Base-by-base conservation (phyloP, 192 early-diverging fungal genomes). In the Coemansia erecta region DNA sequence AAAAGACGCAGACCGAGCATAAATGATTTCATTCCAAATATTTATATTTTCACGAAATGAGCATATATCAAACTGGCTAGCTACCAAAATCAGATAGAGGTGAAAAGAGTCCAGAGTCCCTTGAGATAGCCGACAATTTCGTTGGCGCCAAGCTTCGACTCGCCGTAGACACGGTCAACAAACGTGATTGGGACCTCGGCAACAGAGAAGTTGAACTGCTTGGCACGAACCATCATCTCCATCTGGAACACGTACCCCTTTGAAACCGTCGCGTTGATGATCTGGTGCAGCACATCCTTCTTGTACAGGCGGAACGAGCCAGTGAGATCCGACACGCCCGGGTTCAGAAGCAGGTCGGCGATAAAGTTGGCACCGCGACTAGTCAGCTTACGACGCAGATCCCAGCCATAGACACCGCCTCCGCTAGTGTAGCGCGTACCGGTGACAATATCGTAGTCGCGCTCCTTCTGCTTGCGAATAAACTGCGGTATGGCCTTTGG, bases 201-300 rank as follows among this genome's bases (percentile, higher is more conserved):
- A 55, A 98, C 90, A 6, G 85, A 73, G 59, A 75, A 96, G 60
- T 87, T 83, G 63, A 96, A 85, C 73, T 97, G 93, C 61, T 94
- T 83, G 48, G 96, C 96, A 22, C 94, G 89, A 11, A 98, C 91
- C 88, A 98, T 98, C 92, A 98, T 97, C 70, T 98, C 96, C 94
- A 97, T 97, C 77, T 98, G 96, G 83, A 98, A 98, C 21, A 97
- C 94, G 64, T 98, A 98, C 12, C 96, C 96, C 76, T 97, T 97
- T 50, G 94, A 93, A 35, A 95, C 85, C 8, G 91, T 94, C 2
- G 88, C 87, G 24, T 84, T 78, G 60, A 98, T 98, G 68, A 98
- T 83, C 70, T 87, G 76, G 48, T 84, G 70, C 33, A 98, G 79
- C 3, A 94, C 94, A 14, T 90, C 83, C 76, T 92, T 94, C 82